Conservation (phyloP, 108 stramenopile genomes). For the Epithemia pelagica region DNA sequence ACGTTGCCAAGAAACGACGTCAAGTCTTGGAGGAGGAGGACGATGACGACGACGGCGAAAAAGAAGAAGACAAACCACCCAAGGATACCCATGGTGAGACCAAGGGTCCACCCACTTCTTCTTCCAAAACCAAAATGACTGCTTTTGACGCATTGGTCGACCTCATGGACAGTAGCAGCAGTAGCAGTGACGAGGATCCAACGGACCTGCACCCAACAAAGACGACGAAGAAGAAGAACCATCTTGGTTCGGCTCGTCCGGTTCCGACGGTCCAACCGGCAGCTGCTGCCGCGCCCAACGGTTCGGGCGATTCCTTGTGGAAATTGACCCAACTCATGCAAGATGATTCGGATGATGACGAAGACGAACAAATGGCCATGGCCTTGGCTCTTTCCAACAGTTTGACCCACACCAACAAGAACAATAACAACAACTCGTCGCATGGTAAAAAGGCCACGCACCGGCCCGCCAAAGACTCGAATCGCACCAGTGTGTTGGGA, state of each 20-base stretch:
- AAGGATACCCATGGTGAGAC: constrained; percentile 3
- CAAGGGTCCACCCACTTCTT: not conserved
- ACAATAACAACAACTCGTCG: not conserved
- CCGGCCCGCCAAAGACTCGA: not conserved
- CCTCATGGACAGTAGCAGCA: not conserved
- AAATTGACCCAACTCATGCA: not conserved
- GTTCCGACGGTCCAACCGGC: too few relatives aligned
- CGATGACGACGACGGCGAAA: constrained; percentile 34
- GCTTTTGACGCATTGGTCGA: too few relatives aligned
- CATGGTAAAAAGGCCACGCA: too few relatives aligned
- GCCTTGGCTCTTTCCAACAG: constrained; percentile 12
- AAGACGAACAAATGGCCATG: constrained; percentile 16
- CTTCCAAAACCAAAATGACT: not conserved
- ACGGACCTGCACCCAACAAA: not conserved
- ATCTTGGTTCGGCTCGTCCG: too few relatives aligned
- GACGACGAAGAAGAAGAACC: too few relatives aligned
- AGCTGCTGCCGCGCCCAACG: too few relatives aligned
- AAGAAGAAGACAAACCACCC: constrained; percentile 22
- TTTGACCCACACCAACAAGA: constrained; percentile 5
- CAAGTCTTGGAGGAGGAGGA: constrained; percentile 27
- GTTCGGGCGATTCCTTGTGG: too few relatives aligned
- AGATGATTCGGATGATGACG: constrained; percentile 11
- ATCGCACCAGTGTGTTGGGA: not conserved
- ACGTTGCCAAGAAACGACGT: too few relatives aligned
- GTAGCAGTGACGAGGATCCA: not conserved